Evolutionary conservation across 1,284 basidiomycete species (phyloP).

Genomic region (Microbotryum silenes-acaulis): DNA sequence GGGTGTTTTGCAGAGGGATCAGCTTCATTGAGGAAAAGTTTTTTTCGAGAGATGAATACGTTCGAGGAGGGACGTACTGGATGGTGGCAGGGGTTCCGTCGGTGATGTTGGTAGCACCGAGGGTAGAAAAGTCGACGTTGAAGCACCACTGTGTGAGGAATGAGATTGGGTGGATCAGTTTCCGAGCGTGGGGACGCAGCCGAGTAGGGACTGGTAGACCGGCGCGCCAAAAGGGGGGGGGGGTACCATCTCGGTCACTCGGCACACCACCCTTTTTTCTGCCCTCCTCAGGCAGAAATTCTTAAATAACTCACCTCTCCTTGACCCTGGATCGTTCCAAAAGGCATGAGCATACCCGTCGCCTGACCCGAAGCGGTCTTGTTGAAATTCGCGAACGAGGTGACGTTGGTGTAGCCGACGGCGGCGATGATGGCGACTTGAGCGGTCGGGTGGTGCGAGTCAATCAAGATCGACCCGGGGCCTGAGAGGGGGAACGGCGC

Average conservation of each 20-base stretch:
- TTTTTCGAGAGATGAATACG: too few species aligned
- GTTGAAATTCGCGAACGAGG: slow-evolving; percentile 54
- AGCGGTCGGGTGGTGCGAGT: slow-evolving; percentile 54
- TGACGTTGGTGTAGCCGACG: slow-evolving; percentile 50
- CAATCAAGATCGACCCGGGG: slow-evolving; percentile 50
- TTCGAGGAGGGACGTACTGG: slow-evolving; percentile 8
- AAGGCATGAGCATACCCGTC: slow-evolving; percentile 16
- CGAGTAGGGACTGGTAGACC: neutral
- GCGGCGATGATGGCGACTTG: slow-evolving; percentile 54
- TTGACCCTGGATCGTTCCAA: slow-evolving; percentile 31
- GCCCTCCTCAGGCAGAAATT: too few species aligned
- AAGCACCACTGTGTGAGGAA: slow-evolving; percentile 22
- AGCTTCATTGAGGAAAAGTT: too few species aligned
- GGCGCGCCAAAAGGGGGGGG: too few species aligned
- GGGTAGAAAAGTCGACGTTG: slow-evolving; percentile 20
- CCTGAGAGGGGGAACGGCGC: slow-evolving; percentile 56
- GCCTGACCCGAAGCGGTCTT: slow-evolving; percentile 37
- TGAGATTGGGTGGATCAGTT: too few species aligned
- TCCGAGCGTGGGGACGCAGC: neutral
- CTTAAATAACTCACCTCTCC: slow-evolving; percentile 13
- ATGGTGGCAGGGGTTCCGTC: slow-evolving; percentile 27
- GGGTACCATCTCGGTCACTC: too few species aligned
- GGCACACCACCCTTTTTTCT: too few species aligned
- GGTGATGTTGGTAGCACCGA: slow-evolving; percentile 4
- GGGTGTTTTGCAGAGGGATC: neutral